These are phyloP conservation scores for Aspergillus sp. DNA, from an alignment of 2,329 filamentous ascomycete species.

Conservation along the genomic window DNA sequence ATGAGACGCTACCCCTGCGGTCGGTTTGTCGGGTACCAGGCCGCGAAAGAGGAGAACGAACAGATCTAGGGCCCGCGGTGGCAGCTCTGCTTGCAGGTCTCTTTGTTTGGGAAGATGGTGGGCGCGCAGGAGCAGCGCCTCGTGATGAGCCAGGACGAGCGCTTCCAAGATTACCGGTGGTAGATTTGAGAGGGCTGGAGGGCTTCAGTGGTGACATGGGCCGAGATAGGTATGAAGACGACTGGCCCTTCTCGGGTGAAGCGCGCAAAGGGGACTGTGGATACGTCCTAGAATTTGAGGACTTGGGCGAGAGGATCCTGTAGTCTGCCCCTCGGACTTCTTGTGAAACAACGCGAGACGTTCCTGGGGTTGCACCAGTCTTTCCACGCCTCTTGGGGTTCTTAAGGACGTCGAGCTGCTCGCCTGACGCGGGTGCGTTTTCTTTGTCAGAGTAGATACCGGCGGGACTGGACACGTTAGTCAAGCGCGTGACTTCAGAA, in stretches of 20 bases:
- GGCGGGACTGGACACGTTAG: slow-evolving; percentile 55
- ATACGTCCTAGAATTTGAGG: slow-evolving; percentile 72
- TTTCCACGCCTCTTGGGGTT: slow-evolving; percentile 69
- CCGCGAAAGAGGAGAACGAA: slow-evolving; percentile 32
- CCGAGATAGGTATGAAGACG: slow-evolving; percentile 59
- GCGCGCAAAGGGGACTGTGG: slow-evolving; percentile 56
- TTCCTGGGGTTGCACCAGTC: slow-evolving; percentile 36
- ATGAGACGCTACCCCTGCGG: slow-evolving; percentile 38
- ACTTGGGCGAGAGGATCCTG: slow-evolving; percentile 76
- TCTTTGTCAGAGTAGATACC: slow-evolving; percentile 72
- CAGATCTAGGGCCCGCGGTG: slow-evolving; percentile 24
- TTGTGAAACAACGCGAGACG: slow-evolving; percentile 44
- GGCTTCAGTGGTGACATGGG: slow-evolving; percentile 65
- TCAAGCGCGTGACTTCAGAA: no score
- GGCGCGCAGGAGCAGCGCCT: slow-evolving; percentile 25
- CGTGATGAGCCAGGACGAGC: slow-evolving; percentile 26
- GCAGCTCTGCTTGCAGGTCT: slow-evolving; percentile 32
- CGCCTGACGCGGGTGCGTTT: slow-evolving; percentile 53
- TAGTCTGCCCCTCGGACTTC: slow-evolving; percentile 48
- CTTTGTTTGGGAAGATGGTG: slow-evolving; percentile 27
- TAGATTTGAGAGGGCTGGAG: slow-evolving; percentile 40
- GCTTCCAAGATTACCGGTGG: slow-evolving; percentile 19
- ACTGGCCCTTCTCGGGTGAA: slow-evolving; percentile 42
- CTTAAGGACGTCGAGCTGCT: slow-evolving; percentile 52
- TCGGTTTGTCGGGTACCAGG: slow-evolving; percentile 42